Evolutionary conservation across 1,284 basidiomycete genomes (phyloP).

Genomic region (Rhodotorula sp.): DNA sequence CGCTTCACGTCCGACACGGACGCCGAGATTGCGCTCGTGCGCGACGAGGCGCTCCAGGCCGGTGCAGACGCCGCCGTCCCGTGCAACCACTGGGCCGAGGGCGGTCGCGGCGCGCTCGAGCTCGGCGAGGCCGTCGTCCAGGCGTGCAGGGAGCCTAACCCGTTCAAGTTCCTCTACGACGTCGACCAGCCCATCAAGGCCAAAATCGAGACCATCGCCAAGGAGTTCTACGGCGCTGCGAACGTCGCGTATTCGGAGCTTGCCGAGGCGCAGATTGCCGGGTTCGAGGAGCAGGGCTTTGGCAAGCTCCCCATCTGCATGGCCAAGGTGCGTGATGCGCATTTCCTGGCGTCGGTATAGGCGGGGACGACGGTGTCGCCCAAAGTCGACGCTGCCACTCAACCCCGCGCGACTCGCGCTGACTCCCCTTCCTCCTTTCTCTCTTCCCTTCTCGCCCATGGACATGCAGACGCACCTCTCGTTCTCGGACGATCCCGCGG

Average conservation of each 20-base stretch:
- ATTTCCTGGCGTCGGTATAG: background rate
- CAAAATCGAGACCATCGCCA: slow-evolving; percentile 84
- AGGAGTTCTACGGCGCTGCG: slow-evolving; percentile 87
- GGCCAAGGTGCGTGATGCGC: slow-evolving; percentile 62
- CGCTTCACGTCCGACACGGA: slow-evolving; percentile 89
- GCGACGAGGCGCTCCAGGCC: slow-evolving; percentile 73
- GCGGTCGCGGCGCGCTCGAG: slow-evolving; percentile 81
- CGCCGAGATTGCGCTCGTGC: slow-evolving; percentile 85
- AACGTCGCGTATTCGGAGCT: slow-evolving; percentile 67
- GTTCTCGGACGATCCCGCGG: slow-evolving; percentile 89
- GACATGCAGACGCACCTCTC: slow-evolving; percentile 87
- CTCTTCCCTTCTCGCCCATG: background rate
- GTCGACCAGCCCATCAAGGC: slow-evolving; percentile 76
- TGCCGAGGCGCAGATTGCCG: slow-evolving; percentile 83
- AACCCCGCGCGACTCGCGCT: background rate
- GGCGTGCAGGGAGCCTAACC: slow-evolving; percentile 69
- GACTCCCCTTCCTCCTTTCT: background rate
- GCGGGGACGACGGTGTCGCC: no score
- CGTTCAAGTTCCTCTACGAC: slow-evolving; percentile 81
- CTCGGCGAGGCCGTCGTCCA: slow-evolving; percentile 84
- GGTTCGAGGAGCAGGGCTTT: slow-evolving; percentile 89
- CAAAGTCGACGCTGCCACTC: background rate
- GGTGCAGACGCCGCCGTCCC: slow-evolving; percentile 95
- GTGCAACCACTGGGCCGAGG: slow-evolving; percentile 95
- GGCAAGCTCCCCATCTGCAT: slow-evolving; percentile 66